Conservation (phyloP, 2,329 filamentous ascomycete species). For the Ascochyta rabiei region DNA sequence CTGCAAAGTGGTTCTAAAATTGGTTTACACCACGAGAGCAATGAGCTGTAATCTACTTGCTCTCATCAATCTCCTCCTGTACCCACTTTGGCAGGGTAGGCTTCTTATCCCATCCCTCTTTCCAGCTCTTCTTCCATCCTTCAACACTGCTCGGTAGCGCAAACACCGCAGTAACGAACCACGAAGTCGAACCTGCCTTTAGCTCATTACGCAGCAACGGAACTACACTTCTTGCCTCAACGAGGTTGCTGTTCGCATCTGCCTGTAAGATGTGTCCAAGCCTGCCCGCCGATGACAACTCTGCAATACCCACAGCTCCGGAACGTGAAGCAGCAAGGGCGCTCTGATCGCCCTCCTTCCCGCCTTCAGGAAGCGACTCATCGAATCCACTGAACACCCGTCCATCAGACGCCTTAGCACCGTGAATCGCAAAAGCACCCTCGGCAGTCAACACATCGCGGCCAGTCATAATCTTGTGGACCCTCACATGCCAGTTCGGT, state of each 20-base stretch:
- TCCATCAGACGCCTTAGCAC: slow-evolving; percentile 65
- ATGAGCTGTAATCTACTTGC: neutral
- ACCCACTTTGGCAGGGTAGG: slow-evolving; percentile 68
- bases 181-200: slow-evolving; percentile 61
- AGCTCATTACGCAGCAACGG: slow-evolving; percentile 71
- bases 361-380: slow-evolving; percentile 51
- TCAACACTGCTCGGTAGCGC: slow-evolving; percentile 66
- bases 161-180: slow-evolving; percentile 75
- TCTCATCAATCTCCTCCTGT: slow-evolving; percentile 33
- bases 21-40: too few relatives aligned
- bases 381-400: slow-evolving; percentile 56
- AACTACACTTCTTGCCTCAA: slow-evolving; percentile 73
- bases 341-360: slow-evolving; percentile 31
- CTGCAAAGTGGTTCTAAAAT: neutral
- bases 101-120: slow-evolving; percentile 61
- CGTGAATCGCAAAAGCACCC: slow-evolving; percentile 72
- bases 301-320: slow-evolving; percentile 59
- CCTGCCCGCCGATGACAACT: slow-evolving; percentile 52
- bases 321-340: slow-evolving; percentile 56
- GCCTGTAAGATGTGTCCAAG: slow-evolving; percentile 72
- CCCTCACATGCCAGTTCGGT: slow-evolving; percentile 71
- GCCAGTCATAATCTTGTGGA: slow-evolving; percentile 65
- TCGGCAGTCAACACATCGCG: slow-evolving; percentile 73
- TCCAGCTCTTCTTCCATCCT: slow-evolving; percentile 53
- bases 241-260: slow-evolving; percentile 79